phyloP scores from a whole-genome alignment of 2,329 filamentous ascomycete genomes.

The Simplicillium aogashimaense region DNA sequence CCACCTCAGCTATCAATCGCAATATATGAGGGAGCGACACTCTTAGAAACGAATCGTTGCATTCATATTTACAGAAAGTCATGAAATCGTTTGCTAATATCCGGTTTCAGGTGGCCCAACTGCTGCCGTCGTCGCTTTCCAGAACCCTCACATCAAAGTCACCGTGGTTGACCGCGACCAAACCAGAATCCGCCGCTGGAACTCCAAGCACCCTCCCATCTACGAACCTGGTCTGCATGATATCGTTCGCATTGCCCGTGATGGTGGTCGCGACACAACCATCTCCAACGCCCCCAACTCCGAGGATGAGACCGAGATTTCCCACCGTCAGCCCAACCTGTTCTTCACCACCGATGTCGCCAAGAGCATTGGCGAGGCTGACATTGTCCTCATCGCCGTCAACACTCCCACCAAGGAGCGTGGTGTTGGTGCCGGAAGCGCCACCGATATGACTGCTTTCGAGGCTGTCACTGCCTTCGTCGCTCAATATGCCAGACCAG shows the following conservation, averaged over 20 bases:
- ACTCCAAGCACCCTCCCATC: conserved; percentile 63
- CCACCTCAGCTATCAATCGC: background rate
- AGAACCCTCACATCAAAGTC: conserved; percentile 61
- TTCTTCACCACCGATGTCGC: conserved; percentile 63
- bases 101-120: conserved; percentile 56
- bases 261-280: conserved; percentile 37
- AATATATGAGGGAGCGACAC: conserved; percentile 1
- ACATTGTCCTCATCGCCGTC: conserved; percentile 66
- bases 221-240: conserved; percentile 64
- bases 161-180: conserved; percentile 66
- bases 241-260: conserved; percentile 55
- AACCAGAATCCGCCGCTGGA: conserved; percentile 60
- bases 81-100: too few species aligned
- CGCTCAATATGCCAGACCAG: conserved; percentile 53
- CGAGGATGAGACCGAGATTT: conserved; percentile 21
- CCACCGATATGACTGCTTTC: conserved; percentile 63
- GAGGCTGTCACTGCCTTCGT: conserved; percentile 61
- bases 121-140: conserved; percentile 62
- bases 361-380: conserved; percentile 52
- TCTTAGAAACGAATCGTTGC: too few species aligned
- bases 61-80: too few species aligned
- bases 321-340: conserved; percentile 51
- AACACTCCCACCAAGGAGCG: conserved; percentile 70
- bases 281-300: conserved; percentile 26
- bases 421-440: conserved; percentile 59